Base-by-base conservation (phyloP, 1,139 yeast species). In the Arxiozyma telluris region DNA sequence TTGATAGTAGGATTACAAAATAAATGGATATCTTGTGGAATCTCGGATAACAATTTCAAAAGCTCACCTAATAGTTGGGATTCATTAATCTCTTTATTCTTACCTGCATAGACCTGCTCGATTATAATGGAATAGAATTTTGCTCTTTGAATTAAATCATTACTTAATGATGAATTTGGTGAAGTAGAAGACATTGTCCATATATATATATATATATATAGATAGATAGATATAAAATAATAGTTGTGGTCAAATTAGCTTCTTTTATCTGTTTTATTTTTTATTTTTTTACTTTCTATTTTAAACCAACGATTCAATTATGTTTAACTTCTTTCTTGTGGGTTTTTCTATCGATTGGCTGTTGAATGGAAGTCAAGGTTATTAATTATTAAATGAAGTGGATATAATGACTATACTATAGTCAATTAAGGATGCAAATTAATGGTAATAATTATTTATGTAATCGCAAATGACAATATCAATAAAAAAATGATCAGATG, bases 1-100 rank as follows among this genome's bases (percentile, higher is more conserved):
- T 69, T 72, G 62, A 79, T 71, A 43, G 67, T 65, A 15, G 71
- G 71, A 64, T 82, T 79, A 67, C 90, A 84, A 64, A 81, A 83
- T 66, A 82, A 70, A 60, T 84, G 89, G 27, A 58, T 56, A 42
- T 59, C 64, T 44, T 52, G 54, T 17, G 67, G 68, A 18, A 65
- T 50, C 45, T 59, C 60, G 6, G 64, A 59, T 41, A 65, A 54
- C 25, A 63, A 57, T 48, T 61, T 62, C 47, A 67, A 57, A 30
- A 67, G 52, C 39, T 66, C 68, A 17, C 68, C 65, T n/a, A 68
- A 53, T 45, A 65, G 54, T 27, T 57, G 59, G 6, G 69, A 63
- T 47, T 68, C 71, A 20, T 61, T 60, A 12, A 61, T 60, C 49
- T 57, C 62, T 21, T 56, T 59, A 42, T 62, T 60, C 17, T 56